Evolutionary conservation across 2,329 filamentous ascomycete genomes (phyloP), one percentile per base, ranked within the genome.

Genomic region (Pyricularia grisea): DNA sequence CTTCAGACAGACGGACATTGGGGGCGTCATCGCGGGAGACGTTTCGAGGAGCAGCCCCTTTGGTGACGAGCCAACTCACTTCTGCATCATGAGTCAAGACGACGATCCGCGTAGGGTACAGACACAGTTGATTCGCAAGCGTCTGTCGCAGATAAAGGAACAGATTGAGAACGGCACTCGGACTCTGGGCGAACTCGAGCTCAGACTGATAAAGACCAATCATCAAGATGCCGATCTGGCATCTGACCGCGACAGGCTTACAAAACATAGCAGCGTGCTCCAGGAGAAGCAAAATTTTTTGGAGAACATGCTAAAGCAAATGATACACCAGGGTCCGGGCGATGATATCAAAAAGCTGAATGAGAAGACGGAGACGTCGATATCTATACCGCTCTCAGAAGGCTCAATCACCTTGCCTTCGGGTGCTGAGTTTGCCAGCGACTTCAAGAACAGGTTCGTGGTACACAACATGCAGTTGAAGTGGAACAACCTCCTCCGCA

Each of bases 371-470:
- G 78, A 81, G 50, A 74, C 77, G 4, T 82, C 83, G 6, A 77
- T 81, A 14, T 81, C 82, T 42, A 82, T 83, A n/a, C 66, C 66
- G 25, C 67, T 68, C 9, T 42, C 55, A 1, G 84, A 86, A 58
- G 85, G 84, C 25, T 85, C 84, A 17, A 81, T 90, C 68, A 89
- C 92, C 72, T 85, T 90, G 1, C 88, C 89, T 2, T 87, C 90
- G 0, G 87, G 90, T 3, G 87, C 91, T 20, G 93, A 97, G 72
- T 94, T 94, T 73, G 90, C 92, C 66, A 97, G 92, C 78, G 94
- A 98, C 76, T 99, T 97, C 83, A 95, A 96, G 77, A 99, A 99
- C 76, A 91, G 95, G 1, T 99, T 99, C 81, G 94, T 98, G 74
- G 91, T 99, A 68, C 95, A 99, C 82, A 99, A 99, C 74, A 87